These are phyloP conservation scores for Pestalotiopsis sp. DNA, from an alignment of 2,329 filamentous ascomycete genomes.

Conservation along the genomic window DNA sequence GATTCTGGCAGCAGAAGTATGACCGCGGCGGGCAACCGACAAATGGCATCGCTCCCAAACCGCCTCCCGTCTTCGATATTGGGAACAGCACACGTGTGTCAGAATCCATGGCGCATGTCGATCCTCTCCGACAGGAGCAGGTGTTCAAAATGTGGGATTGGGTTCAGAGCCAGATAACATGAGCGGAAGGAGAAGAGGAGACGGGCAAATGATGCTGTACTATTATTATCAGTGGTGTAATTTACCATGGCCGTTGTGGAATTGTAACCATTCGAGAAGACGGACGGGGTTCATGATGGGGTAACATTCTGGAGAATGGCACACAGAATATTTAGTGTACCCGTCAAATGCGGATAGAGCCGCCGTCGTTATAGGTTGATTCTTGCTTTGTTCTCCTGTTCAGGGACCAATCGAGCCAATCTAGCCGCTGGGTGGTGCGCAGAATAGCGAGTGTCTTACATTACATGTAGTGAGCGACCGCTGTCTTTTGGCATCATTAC, in stretches of 20 bases:
- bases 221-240: not conserved
- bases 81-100: not conserved
- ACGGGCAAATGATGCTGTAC: not conserved
- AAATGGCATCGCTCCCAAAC: not conserved
- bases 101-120: not conserved
- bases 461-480: not conserved
- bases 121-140: not conserved
- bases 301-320: not conserved
- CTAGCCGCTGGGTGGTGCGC: not conserved
- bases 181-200: not conserved
- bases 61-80: not conserved
- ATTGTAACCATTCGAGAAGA: not conserved
- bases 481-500: not conserved
- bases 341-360: not conserved
- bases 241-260: not conserved
- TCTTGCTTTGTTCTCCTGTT: not conserved
- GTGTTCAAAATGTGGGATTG: constrained; percentile 7
- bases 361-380: not conserved
- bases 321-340: not conserved
- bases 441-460: not conserved
- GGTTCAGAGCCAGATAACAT: not conserved
- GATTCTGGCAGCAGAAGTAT: constrained; percentile 5
- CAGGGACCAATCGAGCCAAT: not conserved
- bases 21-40: not conserved
- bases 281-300: not conserved